phyloP scores from a whole-genome alignment of 352 stramenopile species.

The Phytopythium vexans region DNA sequence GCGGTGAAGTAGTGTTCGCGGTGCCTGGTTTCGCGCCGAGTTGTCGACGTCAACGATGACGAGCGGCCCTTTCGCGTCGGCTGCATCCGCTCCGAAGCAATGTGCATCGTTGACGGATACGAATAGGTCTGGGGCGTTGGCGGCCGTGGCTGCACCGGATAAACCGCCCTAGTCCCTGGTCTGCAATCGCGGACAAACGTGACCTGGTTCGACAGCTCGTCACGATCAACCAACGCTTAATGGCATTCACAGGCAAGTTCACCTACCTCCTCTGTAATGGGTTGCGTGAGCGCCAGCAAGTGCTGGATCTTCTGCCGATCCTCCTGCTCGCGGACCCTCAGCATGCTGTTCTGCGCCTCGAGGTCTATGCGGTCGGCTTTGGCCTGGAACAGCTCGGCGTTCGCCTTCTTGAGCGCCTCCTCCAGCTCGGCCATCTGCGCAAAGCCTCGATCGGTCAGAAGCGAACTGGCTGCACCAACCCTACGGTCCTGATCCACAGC shows the following conservation, averaged over 20 bases:
- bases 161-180: slow-evolving; percentile 45
- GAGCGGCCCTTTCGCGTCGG: slow-evolving; percentile 9
- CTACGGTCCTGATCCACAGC: neutral
- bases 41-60: neutral
- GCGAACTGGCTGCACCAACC: neutral
- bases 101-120: slow-evolving; percentile 77
- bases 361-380: slow-evolving; percentile 65
- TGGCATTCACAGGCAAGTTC: neutral
- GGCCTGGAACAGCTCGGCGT: slow-evolving; percentile 57
- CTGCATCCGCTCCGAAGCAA: slow-evolving; percentile 51
- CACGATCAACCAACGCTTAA: neutral
- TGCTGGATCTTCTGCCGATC: slow-evolving; percentile 83
- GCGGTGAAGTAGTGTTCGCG: neutral
- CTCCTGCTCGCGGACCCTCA: slow-evolving; percentile 72
- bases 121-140: slow-evolving; percentile 37
- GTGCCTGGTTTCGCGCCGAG: neutral
- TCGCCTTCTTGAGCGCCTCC: slow-evolving; percentile 44
- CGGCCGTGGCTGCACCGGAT: slow-evolving; percentile 23
- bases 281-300: slow-evolving; percentile 77
- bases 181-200: slow-evolving; percentile 75
- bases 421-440: slow-evolving; percentile 60
- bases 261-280: slow-evolving; percentile 65
- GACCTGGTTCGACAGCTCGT: slow-evolving; percentile 25
- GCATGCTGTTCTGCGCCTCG: slow-evolving; percentile 53
- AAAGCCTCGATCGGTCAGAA: neutral